Conservation (phyloP, 345 rosid genomes). For the Physaria fendleri region DNA sequence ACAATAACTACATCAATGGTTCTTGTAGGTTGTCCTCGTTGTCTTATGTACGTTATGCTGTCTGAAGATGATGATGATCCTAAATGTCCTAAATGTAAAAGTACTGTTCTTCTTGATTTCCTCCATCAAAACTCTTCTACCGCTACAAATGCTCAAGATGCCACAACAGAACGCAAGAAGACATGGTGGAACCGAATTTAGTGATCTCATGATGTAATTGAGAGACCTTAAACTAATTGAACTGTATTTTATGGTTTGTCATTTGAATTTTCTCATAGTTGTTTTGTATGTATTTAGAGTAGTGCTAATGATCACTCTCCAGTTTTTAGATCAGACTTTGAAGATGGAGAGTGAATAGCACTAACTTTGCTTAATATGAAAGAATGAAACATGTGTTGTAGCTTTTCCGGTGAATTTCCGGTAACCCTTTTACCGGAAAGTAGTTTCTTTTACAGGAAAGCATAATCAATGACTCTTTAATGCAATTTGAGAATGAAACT, state of each 20-base stretch:
- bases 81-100: conserved; percentile 81
- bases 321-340: conserved; percentile 20
- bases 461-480: not conserved
- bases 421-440: not conserved
- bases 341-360: conserved; percentile 49
- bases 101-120: conserved; percentile 76
- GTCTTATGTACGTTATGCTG: conserved; percentile 86
- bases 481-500: no score
- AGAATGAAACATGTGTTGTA: conserved; percentile 4
- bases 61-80: conserved; percentile 64
- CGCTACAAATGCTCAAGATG: conserved; percentile 1
- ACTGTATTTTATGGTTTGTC: not conserved
- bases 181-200: conserved; percentile 8
- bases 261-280: not conserved
- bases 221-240: not conserved
- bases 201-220: conserved; percentile 10
- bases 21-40: conserved; percentile 89
- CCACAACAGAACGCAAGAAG: conserved; percentile 12
- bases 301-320: conserved; percentile 69
- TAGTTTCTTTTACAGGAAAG: not conserved
- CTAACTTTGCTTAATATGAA: conserved; percentile 25
- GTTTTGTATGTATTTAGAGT: conserved; percentile 11
- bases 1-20: conserved; percentile 64
- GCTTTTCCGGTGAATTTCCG: not conserved
- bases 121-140: conserved; percentile 32